Evolutionary conservation across 306 rosid genomes (phyloP).

Genomic region (Citrullus mucosospermus): DNA sequence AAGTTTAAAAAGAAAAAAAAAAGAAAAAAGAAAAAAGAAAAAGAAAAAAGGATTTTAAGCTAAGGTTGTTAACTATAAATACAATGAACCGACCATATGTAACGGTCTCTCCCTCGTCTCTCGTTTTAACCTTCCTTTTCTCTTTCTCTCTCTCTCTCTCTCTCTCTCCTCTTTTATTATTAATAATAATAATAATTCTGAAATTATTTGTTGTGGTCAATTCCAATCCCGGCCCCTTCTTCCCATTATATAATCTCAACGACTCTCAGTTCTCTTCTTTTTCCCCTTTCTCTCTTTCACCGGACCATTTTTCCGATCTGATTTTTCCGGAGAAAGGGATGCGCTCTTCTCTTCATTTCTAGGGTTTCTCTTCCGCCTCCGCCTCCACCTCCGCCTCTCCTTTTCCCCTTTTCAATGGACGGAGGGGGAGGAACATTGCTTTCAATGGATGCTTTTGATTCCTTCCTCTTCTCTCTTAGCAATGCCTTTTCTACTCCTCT

Average conservation of each 20-base stretch:
- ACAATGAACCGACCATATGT: neutral
- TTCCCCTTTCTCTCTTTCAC: neutral
- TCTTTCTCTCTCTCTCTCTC: neutral
- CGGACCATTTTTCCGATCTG: slow-evolving; percentile 14
- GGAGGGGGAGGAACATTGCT: slow-evolving; percentile 29
- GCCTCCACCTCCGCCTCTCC: neutral
- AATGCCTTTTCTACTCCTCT: slow-evolving; percentile 29
- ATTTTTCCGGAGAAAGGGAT: slow-evolving; percentile 3
- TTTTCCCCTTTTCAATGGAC: neutral
- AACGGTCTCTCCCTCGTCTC: slow-evolving; percentile 10
- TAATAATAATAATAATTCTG: neutral
- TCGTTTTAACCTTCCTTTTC: neutral
- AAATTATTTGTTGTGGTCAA: slow-evolving; percentile 25
- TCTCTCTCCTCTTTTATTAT: neutral
- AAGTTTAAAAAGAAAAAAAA: no score
- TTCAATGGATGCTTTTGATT: slow-evolving; percentile 55
- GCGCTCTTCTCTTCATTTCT: neutral
- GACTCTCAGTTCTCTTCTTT: slow-evolving; percentile 1
- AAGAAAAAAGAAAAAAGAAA: no score
- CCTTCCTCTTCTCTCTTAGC: slow-evolving; percentile 59
- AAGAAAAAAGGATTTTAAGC: neutral
- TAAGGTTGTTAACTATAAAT: neutral
- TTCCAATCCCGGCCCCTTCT: slow-evolving; percentile 6
- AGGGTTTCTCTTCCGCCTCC: neutral
- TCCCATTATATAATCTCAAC: slow-evolving; percentile 24